Evolutionary conservation across 2,329 filamentous ascomycete species (phyloP).

Genomic region (Stemphylium vesicarium): DNA sequence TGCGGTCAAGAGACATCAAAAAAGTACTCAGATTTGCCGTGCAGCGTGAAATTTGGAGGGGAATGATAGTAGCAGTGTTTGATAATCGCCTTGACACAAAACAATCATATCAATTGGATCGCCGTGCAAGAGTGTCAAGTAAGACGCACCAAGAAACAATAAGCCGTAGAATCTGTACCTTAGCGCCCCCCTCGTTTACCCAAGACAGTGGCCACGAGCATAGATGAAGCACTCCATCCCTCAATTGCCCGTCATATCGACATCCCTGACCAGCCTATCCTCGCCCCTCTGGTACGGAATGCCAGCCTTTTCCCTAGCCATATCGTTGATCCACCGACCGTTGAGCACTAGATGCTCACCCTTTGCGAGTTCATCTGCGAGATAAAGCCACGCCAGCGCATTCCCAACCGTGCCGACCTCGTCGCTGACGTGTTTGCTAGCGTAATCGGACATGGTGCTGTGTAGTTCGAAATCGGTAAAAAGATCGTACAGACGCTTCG

Average conservation of each 20-base stretch:
- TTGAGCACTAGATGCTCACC: slow-evolving; percentile 64
- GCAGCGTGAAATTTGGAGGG: too few relatives aligned
- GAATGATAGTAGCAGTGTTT: too few relatives aligned
- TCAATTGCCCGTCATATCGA: slow-evolving; percentile 9
- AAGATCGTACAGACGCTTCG: slow-evolving; percentile 68
- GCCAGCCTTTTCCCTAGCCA: slow-evolving; percentile 71
- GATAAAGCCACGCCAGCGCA: slow-evolving; percentile 75
- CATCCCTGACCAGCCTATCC: slow-evolving; percentile 62
- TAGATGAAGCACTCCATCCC: background rate
- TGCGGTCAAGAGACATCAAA: too few relatives aligned
- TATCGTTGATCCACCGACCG: slow-evolving; percentile 74
- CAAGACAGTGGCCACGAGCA: too few relatives aligned
- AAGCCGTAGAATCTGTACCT: too few relatives aligned
- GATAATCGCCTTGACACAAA: too few relatives aligned
- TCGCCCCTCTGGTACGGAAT: slow-evolving; percentile 65
- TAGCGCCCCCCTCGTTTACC: too few relatives aligned
- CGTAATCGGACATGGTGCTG: slow-evolving; percentile 69
- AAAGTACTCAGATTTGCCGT: too few relatives aligned
- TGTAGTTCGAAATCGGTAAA: slow-evolving; percentile 71
- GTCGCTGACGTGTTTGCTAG: slow-evolving; percentile 72
- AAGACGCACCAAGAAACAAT: too few relatives aligned
- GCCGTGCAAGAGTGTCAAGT: too few relatives aligned
- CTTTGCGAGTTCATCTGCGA: slow-evolving; percentile 71
- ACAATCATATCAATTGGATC: too few relatives aligned
- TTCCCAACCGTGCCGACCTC: slow-evolving; percentile 84